Evolutionary conservation across 495 filamentous ascomycete species (phyloP), one percentile per base, ranked within the genome.

Genomic region (Viridothelium virens): DNA sequence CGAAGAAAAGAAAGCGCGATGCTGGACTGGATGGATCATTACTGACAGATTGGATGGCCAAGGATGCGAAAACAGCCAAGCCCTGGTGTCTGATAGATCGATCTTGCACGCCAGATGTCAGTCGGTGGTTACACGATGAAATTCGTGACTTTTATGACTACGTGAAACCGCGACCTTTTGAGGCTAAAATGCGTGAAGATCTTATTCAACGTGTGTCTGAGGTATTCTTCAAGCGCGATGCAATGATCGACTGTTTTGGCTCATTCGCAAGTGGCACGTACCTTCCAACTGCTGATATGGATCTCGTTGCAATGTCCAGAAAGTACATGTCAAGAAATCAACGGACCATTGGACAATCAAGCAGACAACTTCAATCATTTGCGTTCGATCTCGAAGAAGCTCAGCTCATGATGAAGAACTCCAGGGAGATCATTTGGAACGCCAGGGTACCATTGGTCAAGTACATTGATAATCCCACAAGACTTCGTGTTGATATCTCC

Each of bases 371-470:
- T 37, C 12, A 67, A 11, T 70, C 65, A 6, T 84, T 94, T 65
- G 75, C 76, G 6, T 66, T 70, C 3, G 78, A 83, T 39, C 70
- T 97, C 2, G 72, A 78, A 64, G 66, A 71, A 0, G 63, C 77
- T 2, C 76, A 80, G 3, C 74, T 90, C 25, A 79, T 85, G 3
- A 74, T 79, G 2, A 69, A 75, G 3, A 75, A 81, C 31, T 79
- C 84, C 1, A 76, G 89, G 14, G 82, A 89, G 68, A 77, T 87
- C 31, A 90, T 98, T 61, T 61, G 80, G 0, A 78, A 80, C 65
- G 94, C 95, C 11, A 91, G 88, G 72, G 94, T 98, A 3, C 94
- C 94, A 0, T 85, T 98, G n/a, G 79, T 97, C 73, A 98, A 98
- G 72, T 97, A 87, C 69, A 77, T 89, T 39, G 92, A 97, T 67